These are phyloP conservation scores for Pseudogymnoascus sp. DNA, from an alignment of 2,329 filamentous ascomycete genomes.

Conservation along the genomic window DNA sequence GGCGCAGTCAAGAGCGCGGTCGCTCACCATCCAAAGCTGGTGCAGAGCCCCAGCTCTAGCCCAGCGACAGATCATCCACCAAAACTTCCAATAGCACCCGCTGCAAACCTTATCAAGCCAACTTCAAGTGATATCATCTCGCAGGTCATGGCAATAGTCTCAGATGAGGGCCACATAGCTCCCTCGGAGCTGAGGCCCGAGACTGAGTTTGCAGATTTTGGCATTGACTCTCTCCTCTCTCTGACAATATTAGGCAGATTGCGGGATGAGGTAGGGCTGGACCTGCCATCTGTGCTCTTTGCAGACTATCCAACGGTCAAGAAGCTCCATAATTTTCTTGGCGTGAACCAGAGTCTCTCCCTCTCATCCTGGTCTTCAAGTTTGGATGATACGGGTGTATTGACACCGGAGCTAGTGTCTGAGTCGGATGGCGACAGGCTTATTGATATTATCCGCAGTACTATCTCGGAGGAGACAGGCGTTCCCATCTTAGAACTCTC, in stretches of 20 bases:
- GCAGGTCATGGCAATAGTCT: conserved; percentile 21
- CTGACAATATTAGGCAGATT: conserved; percentile 28
- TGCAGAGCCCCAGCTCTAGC: neutral
- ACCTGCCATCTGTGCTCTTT: conserved; percentile 22
- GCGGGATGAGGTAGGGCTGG: conserved; percentile 28
- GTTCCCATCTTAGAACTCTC: neutral
- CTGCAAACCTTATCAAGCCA: neutral
- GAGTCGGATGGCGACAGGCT: neutral
- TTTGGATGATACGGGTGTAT: neutral
- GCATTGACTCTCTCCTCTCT: conserved; percentile 31
- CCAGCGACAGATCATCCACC: neutral
- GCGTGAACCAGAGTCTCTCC: neutral
- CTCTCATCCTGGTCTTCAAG: neutral
- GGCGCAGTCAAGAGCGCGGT: neutral
- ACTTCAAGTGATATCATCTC: neutral
- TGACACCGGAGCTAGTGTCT: neutral
- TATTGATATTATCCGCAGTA: conserved; percentile 2
- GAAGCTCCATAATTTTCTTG: neutral
- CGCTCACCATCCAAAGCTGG: neutral
- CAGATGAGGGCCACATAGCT: conserved; percentile 27
- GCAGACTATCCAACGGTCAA: conserved; percentile 25
- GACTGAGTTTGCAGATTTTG: conserved; percentile 27
- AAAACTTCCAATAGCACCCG: neutral
- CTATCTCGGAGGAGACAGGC: conserved; percentile 8
- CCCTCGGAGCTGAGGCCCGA: conserved; percentile 21